phyloP scores from a whole-genome alignment of 495 filamentous ascomycete genomes.

The Rhizodiscina lignyota region DNA sequence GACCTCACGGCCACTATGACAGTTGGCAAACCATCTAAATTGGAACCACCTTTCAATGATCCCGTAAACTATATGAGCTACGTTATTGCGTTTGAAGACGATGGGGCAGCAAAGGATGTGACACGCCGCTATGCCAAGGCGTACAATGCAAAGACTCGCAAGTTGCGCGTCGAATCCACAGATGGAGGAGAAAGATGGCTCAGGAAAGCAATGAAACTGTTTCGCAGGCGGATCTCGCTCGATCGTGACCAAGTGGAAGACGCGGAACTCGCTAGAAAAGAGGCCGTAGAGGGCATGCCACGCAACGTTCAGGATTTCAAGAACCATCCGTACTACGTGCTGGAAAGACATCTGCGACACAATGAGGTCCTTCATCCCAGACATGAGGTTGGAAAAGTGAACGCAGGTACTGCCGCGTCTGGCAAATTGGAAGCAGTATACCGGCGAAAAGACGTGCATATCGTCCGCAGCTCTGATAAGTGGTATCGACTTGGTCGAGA shows the following conservation, averaged over 20 bases:
- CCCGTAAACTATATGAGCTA: slow-evolving; percentile 60
- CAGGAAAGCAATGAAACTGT: slow-evolving; percentile 40
- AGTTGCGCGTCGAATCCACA: slow-evolving; percentile 52
- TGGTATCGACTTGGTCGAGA: slow-evolving; percentile 81
- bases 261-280: slow-evolving; percentile 50
- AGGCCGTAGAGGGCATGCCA: slow-evolving; percentile 73
- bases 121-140: slow-evolving; percentile 31
- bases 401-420: slow-evolving; percentile 43
- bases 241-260: slow-evolving; percentile 73
- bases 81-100: slow-evolving; percentile 70
- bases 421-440: slow-evolving; percentile 51
- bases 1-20: slow-evolving; percentile 72
- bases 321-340: slow-evolving; percentile 74
- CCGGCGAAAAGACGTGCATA: slow-evolving; percentile 60
- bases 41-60: slow-evolving; percentile 71
- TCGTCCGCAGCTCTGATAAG: slow-evolving; percentile 56
- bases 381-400: slow-evolving; percentile 57
- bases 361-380: slow-evolving; percentile 67
- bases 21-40: slow-evolving; percentile 50
- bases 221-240: slow-evolving; percentile 16
- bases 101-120: slow-evolving; percentile 61
- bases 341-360: slow-evolving; percentile 72
- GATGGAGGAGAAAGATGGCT: slow-evolving; percentile 59
- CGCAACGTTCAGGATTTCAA: slow-evolving; percentile 83
- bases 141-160: slow-evolving; percentile 78